Percentiles rank a stretch among this genome's conserved stretches.
Conservation (phyloP, 2,329 filamentous ascomycete genomes). For the Paecilomyces fulvus region DNA sequence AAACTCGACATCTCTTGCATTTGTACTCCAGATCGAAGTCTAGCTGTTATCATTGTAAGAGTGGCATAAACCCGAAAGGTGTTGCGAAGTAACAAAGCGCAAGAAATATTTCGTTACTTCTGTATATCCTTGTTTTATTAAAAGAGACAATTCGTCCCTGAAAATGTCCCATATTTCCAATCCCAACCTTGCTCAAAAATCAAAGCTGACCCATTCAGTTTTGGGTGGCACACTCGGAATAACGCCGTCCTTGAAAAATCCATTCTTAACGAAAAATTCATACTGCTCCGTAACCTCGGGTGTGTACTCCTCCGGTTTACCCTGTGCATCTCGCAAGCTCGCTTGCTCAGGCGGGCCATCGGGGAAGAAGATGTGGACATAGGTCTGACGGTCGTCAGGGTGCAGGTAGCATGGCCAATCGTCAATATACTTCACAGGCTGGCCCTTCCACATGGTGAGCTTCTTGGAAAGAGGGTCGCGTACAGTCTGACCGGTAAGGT, state of each 20-base stretch:
- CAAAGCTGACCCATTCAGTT: constrained; percentile 65
- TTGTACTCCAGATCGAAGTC: background rate
- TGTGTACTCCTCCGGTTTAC: constrained; percentile 44
- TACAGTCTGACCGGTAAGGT: constrained; percentile 28
- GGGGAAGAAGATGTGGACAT: constrained; percentile 64
- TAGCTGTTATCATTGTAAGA: no score
- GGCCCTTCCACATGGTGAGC: constrained; percentile 55
- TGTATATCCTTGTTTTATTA: background rate
- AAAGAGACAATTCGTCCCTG: background rate
- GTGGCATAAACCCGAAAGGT: background rate
- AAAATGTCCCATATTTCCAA: background rate
- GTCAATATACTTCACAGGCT: constrained; percentile 52
- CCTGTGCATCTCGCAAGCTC: constrained; percentile 42
- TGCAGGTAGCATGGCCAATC: constrained; percentile 43
- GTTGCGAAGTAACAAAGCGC: background rate
- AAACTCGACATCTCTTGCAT: background rate
- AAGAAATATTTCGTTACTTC: background rate
- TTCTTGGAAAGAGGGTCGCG: constrained; percentile 26
- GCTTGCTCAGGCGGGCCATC: constrained; percentile 52
- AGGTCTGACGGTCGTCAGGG: constrained; percentile 46
- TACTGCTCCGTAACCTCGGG: constrained; percentile 53
- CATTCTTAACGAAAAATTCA: constrained; percentile 54
- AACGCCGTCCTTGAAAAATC: constrained; percentile 58
- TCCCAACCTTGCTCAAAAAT: constrained; percentile 46
- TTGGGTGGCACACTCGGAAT: constrained; percentile 74